Evolutionary conservation across 2,329 filamentous ascomycete species (phyloP).

Genomic region (Byssothecium circinans): DNA sequence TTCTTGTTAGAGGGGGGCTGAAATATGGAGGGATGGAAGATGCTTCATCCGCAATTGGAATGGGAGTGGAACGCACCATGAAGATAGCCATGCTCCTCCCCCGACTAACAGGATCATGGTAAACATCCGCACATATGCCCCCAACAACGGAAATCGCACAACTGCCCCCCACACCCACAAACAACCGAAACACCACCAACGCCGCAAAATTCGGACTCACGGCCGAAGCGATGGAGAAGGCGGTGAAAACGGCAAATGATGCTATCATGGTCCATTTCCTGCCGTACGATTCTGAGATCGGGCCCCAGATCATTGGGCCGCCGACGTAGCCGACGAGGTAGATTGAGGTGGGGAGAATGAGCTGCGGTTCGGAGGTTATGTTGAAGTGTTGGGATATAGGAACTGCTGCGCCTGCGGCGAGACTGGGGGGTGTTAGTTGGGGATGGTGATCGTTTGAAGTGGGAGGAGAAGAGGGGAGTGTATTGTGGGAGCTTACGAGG

Average conservation of each 20-base stretch:
- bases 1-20: no score
- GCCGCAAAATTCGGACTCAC: slow-evolving; percentile 49
- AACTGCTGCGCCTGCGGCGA: slow-evolving; percentile 65
- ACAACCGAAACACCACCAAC: slow-evolving; percentile 48
- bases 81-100: slow-evolving; percentile 37
- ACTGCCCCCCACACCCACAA: slow-evolving; percentile 49
- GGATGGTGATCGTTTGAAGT: neutral
- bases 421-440: slow-evolving; percentile 18
- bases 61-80: no score
- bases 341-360: slow-evolving; percentile 54
- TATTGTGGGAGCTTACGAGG: slow-evolving; percentile 41
- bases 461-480: neutral
- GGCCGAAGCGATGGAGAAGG: slow-evolving; percentile 51
- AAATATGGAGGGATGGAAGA: no score
- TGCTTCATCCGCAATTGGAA: no score
- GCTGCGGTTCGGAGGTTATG: slow-evolving; percentile 49
- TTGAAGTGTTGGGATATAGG: slow-evolving; percentile 61
- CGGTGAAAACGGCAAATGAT: slow-evolving; percentile 52
- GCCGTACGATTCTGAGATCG: slow-evolving; percentile 50
- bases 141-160: slow-evolving; percentile 62
- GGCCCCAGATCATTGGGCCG: slow-evolving; percentile 49
- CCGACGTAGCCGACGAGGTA: slow-evolving; percentile 53
- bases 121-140: slow-evolving; percentile 67
- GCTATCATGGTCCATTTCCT: slow-evolving; percentile 52
- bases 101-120: slow-evolving; percentile 52